A percentile compares a stretch with the other conserved stretches of the same genome.
Conservation (phyloP, 768 basidiomycete species). For the Coprinopsis sp. region DNA sequence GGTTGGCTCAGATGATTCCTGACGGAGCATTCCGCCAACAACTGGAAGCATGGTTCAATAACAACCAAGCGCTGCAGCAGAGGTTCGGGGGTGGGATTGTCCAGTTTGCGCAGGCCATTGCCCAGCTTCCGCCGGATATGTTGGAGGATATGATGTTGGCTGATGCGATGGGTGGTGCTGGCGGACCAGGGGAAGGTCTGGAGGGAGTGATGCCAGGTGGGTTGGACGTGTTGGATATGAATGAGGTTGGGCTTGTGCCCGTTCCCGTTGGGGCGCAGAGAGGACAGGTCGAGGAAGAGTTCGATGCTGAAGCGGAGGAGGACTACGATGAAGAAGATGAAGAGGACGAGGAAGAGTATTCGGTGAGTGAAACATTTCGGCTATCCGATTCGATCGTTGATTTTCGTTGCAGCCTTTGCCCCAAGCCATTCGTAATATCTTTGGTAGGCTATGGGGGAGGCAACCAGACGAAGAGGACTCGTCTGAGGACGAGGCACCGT, state of each 20-base stretch:
- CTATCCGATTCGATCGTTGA: neutral
- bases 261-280: constrained; percentile 12
- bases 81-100: constrained; percentile 64
- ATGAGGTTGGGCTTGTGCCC: neutral
- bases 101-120: constrained; percentile 55
- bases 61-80: constrained; percentile 46
- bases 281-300: constrained; percentile 16
- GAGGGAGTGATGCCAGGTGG: constrained; percentile 47
- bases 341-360: constrained; percentile 43
- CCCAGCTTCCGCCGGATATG: constrained; percentile 51
- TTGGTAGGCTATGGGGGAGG: constrained; percentile 57
- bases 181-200: constrained; percentile 21
- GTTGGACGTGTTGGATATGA: constrained; percentile 26
- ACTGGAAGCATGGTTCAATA: constrained; percentile 58
- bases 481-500: constrained; percentile 36
- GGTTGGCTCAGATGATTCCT: constrained; percentile 53
- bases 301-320: constrained; percentile 22
- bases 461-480: constrained; percentile 29
- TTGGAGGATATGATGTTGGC: constrained; percentile 56
- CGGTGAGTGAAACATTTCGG: constrained; percentile 33
- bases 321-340: constrained; percentile 40
- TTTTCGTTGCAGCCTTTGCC: constrained; percentile 47
- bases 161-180: constrained; percentile 34
- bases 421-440: constrained; percentile 51
- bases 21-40: constrained; percentile 55